Percentiles rank a stretch among this genome's conserved stretches.
These are phyloP conservation scores for Alternaria atra DNA, from an alignment of 2,329 filamentous ascomycete genomes.

Conservation along the genomic window DNA sequence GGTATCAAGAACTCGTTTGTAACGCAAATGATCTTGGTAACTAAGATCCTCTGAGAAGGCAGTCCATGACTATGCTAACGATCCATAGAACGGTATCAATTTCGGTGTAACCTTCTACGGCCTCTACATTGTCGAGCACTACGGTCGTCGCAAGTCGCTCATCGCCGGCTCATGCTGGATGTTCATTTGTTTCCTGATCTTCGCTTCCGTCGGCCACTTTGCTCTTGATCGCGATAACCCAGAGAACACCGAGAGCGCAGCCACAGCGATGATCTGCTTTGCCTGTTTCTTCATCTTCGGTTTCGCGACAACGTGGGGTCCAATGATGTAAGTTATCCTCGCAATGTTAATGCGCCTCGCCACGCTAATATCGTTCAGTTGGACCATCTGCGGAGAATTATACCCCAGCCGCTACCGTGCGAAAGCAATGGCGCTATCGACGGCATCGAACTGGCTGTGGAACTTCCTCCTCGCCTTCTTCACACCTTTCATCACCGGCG, in stretches of 20 bases:
- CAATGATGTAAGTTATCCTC: constrained; percentile 57
- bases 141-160: constrained; percentile 56
- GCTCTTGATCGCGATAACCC: constrained; percentile 46
- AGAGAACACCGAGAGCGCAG: constrained; percentile 45
- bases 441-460: constrained; percentile 55
- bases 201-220: constrained; percentile 57
- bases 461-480: constrained; percentile 68
- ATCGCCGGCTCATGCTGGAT: constrained; percentile 58
- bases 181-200: constrained; percentile 67
- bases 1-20: constrained; percentile 56
- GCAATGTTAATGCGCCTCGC: background rate
- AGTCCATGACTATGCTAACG: background rate
- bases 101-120: constrained; percentile 57
- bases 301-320: constrained; percentile 74
- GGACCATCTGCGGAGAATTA: constrained; percentile 72
- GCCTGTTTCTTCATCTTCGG: constrained; percentile 72
- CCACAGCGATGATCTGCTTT: constrained; percentile 69
- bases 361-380: constrained; percentile 55
- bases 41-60: constrained; percentile 8
- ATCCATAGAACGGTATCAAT: constrained; percentile 52
- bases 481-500: constrained; percentile 76
- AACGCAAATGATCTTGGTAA: constrained; percentile 57
- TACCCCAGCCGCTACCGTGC: constrained; percentile 66
- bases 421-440: constrained; percentile 54
- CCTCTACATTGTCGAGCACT: constrained; percentile 57